Evolutionary conservation across 192 early-diverging fungal genomes (phyloP).

Genomic region (Backusella circina): DNA sequence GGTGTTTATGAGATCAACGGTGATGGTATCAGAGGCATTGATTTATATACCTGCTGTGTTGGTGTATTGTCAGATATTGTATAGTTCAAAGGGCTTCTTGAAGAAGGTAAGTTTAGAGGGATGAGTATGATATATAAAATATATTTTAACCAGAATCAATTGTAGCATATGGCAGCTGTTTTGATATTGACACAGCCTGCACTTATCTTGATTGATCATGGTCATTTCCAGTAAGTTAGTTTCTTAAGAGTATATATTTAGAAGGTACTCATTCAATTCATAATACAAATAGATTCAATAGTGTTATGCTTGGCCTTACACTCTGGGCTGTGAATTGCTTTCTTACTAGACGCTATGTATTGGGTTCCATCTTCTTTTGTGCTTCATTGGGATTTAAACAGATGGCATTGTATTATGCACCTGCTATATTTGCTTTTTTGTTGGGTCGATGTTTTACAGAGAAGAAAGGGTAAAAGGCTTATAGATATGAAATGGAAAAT

Average conservation of each 20-base stretch:
- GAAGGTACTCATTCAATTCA: too few relatives aligned
- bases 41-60: slow-evolving; percentile 77
- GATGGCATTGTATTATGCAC: slow-evolving; percentile 94
- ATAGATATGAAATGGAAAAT: too few relatives aligned
- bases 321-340: slow-evolving; percentile 74
- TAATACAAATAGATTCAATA: slow-evolving; percentile 92
- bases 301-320: slow-evolving; percentile 92
- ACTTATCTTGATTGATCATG: slow-evolving; percentile 92
- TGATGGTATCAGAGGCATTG: slow-evolving; percentile 67
- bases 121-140: not conserved
- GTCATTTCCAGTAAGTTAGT: slow-evolving; percentile 81
- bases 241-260: too few relatives aligned
- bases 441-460: slow-evolving; percentile 67
- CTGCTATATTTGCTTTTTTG: slow-evolving; percentile 87
- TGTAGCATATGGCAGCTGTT: slow-evolving; percentile 33
- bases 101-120: slow-evolving; percentile 19
- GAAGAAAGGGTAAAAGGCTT: slow-evolving; percentile 24
- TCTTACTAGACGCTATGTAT: slow-evolving; percentile 52
- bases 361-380: slow-evolving; percentile 81
- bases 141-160: too few relatives aligned
- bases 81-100: slow-evolving; percentile 19
- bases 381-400: slow-evolving; percentile 90
- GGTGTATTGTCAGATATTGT: slow-evolving; percentile 54
- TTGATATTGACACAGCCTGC: slow-evolving; percentile 80
- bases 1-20: slow-evolving; percentile 89